phyloP scores from a whole-genome alignment of 192 early-diverging fungal species.

The Podila clonocystis region DNA sequence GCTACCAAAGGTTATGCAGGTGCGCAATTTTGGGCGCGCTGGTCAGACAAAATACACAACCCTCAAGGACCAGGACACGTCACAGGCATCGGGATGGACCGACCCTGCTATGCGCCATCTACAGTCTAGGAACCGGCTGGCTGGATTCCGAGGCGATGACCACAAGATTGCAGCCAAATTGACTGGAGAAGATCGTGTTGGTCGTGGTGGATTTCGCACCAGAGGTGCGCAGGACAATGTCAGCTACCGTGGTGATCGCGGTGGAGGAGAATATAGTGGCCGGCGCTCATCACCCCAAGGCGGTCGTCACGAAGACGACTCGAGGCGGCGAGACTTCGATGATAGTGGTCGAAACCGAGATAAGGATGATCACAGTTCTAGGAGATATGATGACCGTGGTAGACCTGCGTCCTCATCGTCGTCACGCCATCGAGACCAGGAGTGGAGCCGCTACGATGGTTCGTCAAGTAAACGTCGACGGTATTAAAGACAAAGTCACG shows the following conservation, averaged over 20 bases:
- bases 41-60: conserved; percentile 93
- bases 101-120: conserved; percentile 28
- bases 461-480: conserved; percentile 36
- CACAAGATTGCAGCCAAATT: conserved; percentile 29
- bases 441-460: background rate
- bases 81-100: conserved; percentile 49
- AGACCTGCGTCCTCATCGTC: background rate
- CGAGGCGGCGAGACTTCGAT: background rate
- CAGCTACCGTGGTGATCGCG: conserved; percentile 9
- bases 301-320: background rate
- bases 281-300: background rate
- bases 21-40: conserved; percentile 87
- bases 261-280: conserved; percentile 12
- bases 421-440: background rate
- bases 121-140: conserved; percentile 21
- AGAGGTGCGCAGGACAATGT: conserved; percentile 8
- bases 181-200: conserved; percentile 1
- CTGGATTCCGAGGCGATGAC: conserved; percentile 31
- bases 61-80: conserved; percentile 85
- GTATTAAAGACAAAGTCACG: conserved; percentile 4
- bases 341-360: background rate
- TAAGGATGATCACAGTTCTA: background rate
- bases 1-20: conserved; percentile 89
- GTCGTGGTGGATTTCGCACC: background rate
- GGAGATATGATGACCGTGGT: conserved; percentile 1